Percentiles rank a stretch among this genome's conserved stretches.
Evolutionary conservation across 2,329 filamentous ascomycete species (phyloP).

Genomic region (Dothideomycetes sp.): DNA sequence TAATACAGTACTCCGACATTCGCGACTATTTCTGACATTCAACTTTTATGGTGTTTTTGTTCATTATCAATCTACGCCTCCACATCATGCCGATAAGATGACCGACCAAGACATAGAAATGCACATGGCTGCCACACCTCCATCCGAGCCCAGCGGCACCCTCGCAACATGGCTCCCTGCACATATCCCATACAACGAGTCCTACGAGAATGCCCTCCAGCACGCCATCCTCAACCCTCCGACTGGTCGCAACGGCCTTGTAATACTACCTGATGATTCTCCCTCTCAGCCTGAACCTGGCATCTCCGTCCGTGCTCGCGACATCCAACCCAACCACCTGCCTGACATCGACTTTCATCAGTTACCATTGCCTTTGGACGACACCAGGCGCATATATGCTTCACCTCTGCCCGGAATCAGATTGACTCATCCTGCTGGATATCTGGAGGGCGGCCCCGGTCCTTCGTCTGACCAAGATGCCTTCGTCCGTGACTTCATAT

Average conservation of each 20-base stretch:
- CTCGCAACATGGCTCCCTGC: conserved; percentile 30
- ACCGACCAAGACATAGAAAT: not conserved
- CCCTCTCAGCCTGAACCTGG: conserved; percentile 16
- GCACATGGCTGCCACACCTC: not conserved
- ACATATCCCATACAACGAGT: conserved; percentile 31
- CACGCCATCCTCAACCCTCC: conserved; percentile 24
- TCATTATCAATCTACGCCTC: no score
- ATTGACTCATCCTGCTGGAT: conserved; percentile 36
- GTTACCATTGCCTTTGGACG: conserved; percentile 32
- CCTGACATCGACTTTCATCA: conserved; percentile 19
- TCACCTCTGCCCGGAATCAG: conserved; percentile 31
- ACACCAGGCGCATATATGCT: conserved; percentile 30
- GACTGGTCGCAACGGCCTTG: conserved; percentile 14
- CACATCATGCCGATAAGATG: not conserved
- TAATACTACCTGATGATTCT: conserved; percentile 16
- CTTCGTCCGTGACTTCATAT: conserved; percentile 30
- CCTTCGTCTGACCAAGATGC: conserved; percentile 24
- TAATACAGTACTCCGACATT: no score
- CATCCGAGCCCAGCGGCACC: not conserved
- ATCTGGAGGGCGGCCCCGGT: conserved; percentile 36
- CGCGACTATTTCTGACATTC: no score
- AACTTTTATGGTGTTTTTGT: no score
- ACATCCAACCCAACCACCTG: conserved; percentile 15
- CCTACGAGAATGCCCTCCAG: conserved; percentile 35
- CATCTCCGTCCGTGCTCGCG: conserved; percentile 16